phyloP scores from a whole-genome alignment of 768 basidiomycete species.

The Paxillus ammoniavirescens region DNA sequence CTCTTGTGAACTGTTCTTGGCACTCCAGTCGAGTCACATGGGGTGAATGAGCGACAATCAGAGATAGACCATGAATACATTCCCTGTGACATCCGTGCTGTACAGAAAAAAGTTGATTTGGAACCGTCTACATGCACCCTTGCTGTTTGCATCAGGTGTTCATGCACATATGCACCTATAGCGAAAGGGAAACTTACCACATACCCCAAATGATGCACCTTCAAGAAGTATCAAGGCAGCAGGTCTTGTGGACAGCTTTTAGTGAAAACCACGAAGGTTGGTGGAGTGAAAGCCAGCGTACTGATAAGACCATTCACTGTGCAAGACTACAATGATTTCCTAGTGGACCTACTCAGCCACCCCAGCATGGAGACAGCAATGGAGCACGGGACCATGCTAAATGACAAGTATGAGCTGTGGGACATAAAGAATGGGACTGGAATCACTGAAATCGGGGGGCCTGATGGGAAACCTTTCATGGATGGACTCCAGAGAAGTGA shows the following conservation, averaged over 20 bases:
- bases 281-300: background rate
- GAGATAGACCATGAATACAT: background rate
- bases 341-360: slow-evolving; percentile 22
- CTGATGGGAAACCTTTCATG: slow-evolving; percentile 26
- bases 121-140: slow-evolving; percentile 15
- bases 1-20: too few species aligned
- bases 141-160: slow-evolving; percentile 29
- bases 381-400: slow-evolving; percentile 13
- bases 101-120: slow-evolving; percentile 16
- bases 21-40: too few species aligned
- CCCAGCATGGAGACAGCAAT: slow-evolving; percentile 28
- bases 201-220: slow-evolving; percentile 21
- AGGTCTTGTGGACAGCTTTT: background rate
- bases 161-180: slow-evolving; percentile 14
- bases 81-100: slow-evolving; percentile 4
- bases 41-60: too few species aligned
- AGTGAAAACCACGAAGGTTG: background rate
- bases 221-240: slow-evolving; percentile 9
- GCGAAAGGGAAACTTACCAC: background rate
- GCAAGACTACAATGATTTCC: slow-evolving; percentile 29
- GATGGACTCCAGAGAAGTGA: slow-evolving; percentile 4
- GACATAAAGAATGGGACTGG: slow-evolving; percentile 30
- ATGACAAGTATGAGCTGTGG: background rate
- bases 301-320: slow-evolving; percentile 20
- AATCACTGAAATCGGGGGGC: slow-evolving; percentile 22